Base-by-base conservation (phyloP, 2,329 filamentous ascomycete genomes). In the Cladophialophora bantiana region DNA sequence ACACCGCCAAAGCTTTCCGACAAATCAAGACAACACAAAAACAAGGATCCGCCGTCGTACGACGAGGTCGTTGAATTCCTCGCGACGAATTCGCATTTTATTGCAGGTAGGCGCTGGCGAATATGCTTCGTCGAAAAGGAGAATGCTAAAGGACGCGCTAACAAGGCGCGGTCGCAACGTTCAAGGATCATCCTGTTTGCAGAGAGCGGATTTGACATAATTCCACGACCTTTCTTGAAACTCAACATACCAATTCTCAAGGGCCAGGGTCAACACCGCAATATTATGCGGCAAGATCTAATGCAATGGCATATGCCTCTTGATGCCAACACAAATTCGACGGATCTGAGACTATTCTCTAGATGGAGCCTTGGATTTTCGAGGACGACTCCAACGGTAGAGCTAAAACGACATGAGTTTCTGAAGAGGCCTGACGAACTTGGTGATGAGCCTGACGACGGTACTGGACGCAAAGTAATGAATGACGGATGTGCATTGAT, bases 401-500 rank as follows among this genome's bases (percentile, higher is more conserved):
- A 71, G 1, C 68, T 83, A 15, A 71, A 70, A 13, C 78, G 77
- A 7, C 58, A 72, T 4, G 78, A 83, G 56, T 75, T 82, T 35
- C 59, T 80, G 26, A 73, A 74, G 31, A 62, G 78, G 13, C 66
- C 65, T 58, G 77, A 82, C 65, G 65, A 64, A 31, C 65, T 70
- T 7, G 55, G 55, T 7, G 67, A 64, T 5, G 2, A 4, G 9
- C 20, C 67, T 36, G 71, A 7, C 64, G 13, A 26, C 26, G 42
- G 48, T 9, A 42, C 13, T 5, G 40, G 48, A 15, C 54, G 65
- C 20, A 4, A 58, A 20, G 77, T 81, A 0, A 83, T 83, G 82
- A 82, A 83, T 64, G 82, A 83, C 64, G 82, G 88, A 1, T 89
- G 87, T 69, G 80, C 81, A 5, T 61, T 77, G 2, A 86, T 89